These are phyloP conservation scores for Neurospora discreta DNA, from an alignment of 495 filamentous ascomycete genomes.

Conservation along the genomic window DNA sequence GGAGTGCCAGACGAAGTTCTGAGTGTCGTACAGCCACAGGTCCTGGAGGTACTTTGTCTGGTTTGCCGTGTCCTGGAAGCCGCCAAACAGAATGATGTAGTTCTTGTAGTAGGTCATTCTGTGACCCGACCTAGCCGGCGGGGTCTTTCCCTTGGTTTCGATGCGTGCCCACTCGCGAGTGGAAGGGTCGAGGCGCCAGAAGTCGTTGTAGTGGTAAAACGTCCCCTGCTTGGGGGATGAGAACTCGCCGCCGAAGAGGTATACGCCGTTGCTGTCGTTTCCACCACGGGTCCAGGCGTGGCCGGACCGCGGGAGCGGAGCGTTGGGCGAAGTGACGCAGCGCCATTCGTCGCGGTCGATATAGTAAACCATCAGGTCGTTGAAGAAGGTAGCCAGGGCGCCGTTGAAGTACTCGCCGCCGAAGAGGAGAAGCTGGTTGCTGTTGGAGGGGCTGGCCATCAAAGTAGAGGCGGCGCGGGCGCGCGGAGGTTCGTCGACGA, in stretches of 20 bases:
- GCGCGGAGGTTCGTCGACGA: conserved; percentile 59
- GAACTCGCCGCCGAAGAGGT: conserved; percentile 77
- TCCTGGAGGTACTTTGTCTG: conserved; percentile 81
- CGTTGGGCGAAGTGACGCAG: conserved; percentile 78
- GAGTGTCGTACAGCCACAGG: conserved; percentile 51
- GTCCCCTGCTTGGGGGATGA: conserved; percentile 82
- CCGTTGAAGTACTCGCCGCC: conserved; percentile 68
- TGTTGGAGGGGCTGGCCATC: conserved; percentile 71
- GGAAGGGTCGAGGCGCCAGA: conserved; percentile 79
- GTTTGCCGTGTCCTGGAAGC: conserved; percentile 92
- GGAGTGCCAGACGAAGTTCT: conserved; percentile 64
- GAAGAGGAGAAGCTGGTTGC: conserved; percentile 83
- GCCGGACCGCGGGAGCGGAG: conserved; percentile 78
- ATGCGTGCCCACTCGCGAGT: conserved; percentile 82
- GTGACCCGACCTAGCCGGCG: conserved; percentile 85
- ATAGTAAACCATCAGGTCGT: conserved; percentile 77
- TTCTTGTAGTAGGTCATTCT: conserved; percentile 89
- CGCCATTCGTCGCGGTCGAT: conserved; percentile 83
- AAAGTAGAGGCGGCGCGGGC: conserved; percentile 69
- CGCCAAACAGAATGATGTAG: conserved; percentile 31
- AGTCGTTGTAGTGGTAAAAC: conserved; percentile 98
- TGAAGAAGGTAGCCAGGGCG: conserved; percentile 51
- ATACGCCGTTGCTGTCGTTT: conserved; percentile 68
- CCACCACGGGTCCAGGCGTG: conserved; percentile 88
- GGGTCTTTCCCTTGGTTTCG: conserved; percentile 77